A percentile compares a stretch with the other conserved stretches of the same genome.
phyloP scores from a whole-genome alignment of 2,329 filamentous ascomycete species.

The Drechslera avenae region DNA sequence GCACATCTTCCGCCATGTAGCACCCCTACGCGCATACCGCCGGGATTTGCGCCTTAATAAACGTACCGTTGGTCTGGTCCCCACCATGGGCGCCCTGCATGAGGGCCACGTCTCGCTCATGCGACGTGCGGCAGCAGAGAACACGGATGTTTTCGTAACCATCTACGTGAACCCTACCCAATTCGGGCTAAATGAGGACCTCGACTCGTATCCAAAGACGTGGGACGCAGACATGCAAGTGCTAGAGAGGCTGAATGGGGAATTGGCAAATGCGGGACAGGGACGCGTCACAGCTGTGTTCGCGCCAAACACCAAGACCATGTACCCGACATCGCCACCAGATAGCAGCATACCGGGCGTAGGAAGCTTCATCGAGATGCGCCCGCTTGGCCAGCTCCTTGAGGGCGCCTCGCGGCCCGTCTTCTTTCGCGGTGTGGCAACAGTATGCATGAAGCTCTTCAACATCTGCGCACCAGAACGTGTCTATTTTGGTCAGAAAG shows the following conservation, averaged over 20 bases:
- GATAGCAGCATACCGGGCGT: constrained; percentile 73
- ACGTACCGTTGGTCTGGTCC: constrained; percentile 82
- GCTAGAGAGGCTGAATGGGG: constrained; percentile 70
- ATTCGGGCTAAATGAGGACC: constrained; percentile 87
- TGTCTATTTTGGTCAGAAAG: constrained; percentile 96
- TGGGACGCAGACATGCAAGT: constrained; percentile 77
- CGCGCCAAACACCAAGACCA: constrained; percentile 77
- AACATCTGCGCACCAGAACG: constrained; percentile 78
- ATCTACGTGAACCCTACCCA: constrained; percentile 97
- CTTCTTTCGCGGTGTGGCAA: constrained; percentile 95
- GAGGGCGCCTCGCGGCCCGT: constrained; percentile 88
- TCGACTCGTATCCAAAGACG: constrained; percentile 86
- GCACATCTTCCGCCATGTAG: constrained; percentile 76
- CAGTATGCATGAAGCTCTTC: constrained; percentile 93
- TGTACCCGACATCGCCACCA: constrained; percentile 86
- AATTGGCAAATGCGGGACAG: constrained; percentile 61
- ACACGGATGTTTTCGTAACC: constrained; percentile 85
- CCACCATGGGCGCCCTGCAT: constrained; percentile 98
- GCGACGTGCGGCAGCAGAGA: constrained; percentile 80
- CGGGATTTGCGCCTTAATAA: constrained; percentile 67
- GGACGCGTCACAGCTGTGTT: constrained; percentile 84
- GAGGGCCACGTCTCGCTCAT: constrained; percentile 86
- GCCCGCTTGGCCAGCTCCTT: constrained; percentile 77
- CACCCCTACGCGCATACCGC: constrained; percentile 72
- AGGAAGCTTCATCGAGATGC: constrained; percentile 90